Percentiles rank a stretch among this genome's conserved stretches.
phyloP scores from a whole-genome alignment of 495 filamentous ascomycete genomes.

The Cercophora newfieldiana region DNA sequence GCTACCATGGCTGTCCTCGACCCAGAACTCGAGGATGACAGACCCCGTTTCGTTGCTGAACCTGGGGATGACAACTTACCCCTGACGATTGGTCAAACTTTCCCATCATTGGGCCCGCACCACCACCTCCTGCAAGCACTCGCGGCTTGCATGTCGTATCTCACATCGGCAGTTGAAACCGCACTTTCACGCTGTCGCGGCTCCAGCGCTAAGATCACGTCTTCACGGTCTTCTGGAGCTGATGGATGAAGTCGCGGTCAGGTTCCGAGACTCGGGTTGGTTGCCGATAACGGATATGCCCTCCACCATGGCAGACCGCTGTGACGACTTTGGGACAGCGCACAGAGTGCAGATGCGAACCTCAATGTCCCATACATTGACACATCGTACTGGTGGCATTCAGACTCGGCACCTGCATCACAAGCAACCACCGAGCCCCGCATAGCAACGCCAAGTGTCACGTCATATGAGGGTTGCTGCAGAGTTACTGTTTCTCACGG shows the following conservation, averaged over 20 bases:
- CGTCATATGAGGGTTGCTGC: slow-evolving; percentile 10
- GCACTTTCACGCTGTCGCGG: not conserved
- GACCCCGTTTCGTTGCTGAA: not conserved
- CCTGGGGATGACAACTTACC: not conserved
- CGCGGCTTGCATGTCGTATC: not conserved
- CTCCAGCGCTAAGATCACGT: not conserved
- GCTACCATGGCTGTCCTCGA: not conserved
- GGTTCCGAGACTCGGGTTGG: not conserved
- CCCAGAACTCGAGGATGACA: not conserved
- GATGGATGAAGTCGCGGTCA: not conserved
- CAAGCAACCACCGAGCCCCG: slow-evolving; percentile 11
- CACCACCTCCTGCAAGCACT: not conserved
- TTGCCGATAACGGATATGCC: slow-evolving; percentile 22
- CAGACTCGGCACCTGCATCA: not conserved
- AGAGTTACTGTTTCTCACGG: not conserved
- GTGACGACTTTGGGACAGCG: not conserved
- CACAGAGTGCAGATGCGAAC: not conserved
- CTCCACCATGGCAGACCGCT: not conserved
- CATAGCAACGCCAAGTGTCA: slow-evolving; percentile 9
- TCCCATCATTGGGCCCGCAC: not conserved
- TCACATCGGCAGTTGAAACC: not conserved
- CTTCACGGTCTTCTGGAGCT: not conserved
- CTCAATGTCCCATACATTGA: not conserved
- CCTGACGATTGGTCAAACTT: not conserved
- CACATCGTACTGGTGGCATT: not conserved